Conservation (phyloP, 176 grass and related monocot genomes). For the Guadua angustifolia region DNA sequence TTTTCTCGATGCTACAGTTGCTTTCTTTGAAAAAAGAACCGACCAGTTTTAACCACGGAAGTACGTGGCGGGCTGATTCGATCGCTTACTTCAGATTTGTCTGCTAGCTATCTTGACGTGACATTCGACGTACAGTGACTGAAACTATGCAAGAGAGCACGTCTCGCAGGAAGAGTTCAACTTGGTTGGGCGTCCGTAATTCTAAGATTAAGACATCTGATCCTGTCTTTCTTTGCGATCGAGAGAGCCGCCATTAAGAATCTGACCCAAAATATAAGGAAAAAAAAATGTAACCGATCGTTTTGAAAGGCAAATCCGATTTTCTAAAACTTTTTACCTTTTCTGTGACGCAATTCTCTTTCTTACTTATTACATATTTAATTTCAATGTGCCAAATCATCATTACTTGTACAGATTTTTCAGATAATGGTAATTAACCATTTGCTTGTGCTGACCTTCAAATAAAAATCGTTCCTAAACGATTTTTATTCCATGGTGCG, state of each 20-base stretch:
- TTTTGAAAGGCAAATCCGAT: neutral
- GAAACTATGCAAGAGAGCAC: neutral
- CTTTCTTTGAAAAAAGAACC: neutral
- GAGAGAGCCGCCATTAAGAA: neutral
- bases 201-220: neutral
- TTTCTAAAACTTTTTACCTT: neutral
- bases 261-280: neutral
- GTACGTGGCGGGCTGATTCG: neutral
- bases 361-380: neutral
- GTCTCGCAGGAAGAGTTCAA: conserved; percentile 12
- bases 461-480: neutral
- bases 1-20: too few relatives aligned
- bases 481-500: neutral
- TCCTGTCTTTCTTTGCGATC: neutral
- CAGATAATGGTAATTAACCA: neutral
- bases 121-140: neutral
- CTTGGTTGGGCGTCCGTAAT: neutral
- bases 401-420: neutral
- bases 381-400: neutral
- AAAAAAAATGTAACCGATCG: neutral
- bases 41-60: neutral
- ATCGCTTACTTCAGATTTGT: neutral
- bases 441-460: neutral
- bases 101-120: neutral
- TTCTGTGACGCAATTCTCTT: neutral